Evolutionary conservation across 2,329 filamentous ascomycete genomes (phyloP).

Genomic region (Calonectria hawksworthii): DNA sequence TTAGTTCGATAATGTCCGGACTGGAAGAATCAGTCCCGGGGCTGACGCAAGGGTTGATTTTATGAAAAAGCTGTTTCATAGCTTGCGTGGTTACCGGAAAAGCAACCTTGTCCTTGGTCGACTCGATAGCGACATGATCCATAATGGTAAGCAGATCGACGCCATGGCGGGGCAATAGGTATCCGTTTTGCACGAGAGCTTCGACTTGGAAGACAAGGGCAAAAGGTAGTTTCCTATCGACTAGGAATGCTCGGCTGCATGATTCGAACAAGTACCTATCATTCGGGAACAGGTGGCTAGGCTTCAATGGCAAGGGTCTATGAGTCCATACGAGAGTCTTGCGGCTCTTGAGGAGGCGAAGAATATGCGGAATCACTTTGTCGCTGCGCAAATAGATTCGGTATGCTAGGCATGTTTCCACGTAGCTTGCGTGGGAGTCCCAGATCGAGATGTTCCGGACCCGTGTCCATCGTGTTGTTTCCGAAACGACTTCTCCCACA

Average conservation of each 20-base stretch:
- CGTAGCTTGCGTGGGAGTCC: conserved; percentile 17
- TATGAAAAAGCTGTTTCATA: conserved; percentile 64
- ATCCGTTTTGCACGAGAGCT: conserved; percentile 73
- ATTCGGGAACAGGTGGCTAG: background rate
- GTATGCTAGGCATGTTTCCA: conserved; percentile 61
- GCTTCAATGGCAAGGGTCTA: conserved; percentile 37
- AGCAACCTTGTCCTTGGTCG: conserved; percentile 38
- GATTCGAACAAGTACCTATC: conserved; percentile 37
- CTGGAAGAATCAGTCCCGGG: conserved; percentile 61
- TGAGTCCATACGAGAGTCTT: conserved; percentile 43
- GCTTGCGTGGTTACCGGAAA: conserved; percentile 65
- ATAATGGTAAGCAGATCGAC: conserved; percentile 61
- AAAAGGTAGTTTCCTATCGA: conserved; percentile 56
- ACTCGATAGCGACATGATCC: conserved; percentile 45
- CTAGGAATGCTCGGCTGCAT: conserved; percentile 45
- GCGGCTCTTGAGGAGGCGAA: conserved; percentile 39
- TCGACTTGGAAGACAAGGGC: conserved; percentile 73
- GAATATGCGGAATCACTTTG: conserved; percentile 3
- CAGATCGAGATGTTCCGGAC: conserved; percentile 44
- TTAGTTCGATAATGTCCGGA: conserved; percentile 57
- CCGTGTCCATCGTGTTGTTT: conserved; percentile 45
- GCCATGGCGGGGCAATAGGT: conserved; percentile 69
- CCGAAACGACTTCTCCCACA: conserved; percentile 23
- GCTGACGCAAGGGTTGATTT: conserved; percentile 66
- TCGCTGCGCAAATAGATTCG: conserved; percentile 44